Evolutionary conservation across 2,329 filamentous ascomycete species (phyloP), one percentile per base, ranked within the genome.

Genomic region (Claviceps humidiphila): DNA sequence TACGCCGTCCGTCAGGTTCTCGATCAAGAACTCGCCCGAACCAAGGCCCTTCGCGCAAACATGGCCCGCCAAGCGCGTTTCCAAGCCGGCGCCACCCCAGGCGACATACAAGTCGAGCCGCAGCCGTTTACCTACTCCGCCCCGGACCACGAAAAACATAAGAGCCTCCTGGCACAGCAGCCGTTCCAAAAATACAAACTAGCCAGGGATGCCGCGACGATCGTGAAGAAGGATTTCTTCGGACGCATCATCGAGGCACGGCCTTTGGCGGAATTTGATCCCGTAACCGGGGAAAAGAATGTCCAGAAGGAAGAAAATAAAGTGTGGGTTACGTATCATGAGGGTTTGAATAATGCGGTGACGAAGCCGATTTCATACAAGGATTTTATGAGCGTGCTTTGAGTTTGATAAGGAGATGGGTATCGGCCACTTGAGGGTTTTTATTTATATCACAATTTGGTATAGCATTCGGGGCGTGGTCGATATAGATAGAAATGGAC

Each of bases 1-100:
- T 98, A 89, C 63, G 91, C 91, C 1, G 85, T 98, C 5, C 83
- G 93, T 22, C 91, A 96, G 66, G 90, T 96, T 8, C 76, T 98
- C 1, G 89, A 95, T 62, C 88, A 93, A 64, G 91, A 97, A 66
- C 86, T 91, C 60, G 81, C 80, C 55, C 88, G 85, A 62, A 84
- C 88, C 47, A 77, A 84, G 13, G 71, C 78, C 34, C 72, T 81
- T 38, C 82, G 84, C 14, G 84, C 87, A 49, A 80, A 80, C 55
- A 76, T 80, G 4, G 76, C 81, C 0, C 74, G 86, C 2, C 80
- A 86, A 60, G 80, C 82, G 8, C 76, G 84, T 3, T 84, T 82
- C 64, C 71, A 68, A 43, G 80, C 74, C n/a, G 79, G 73, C 58
- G 59, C 60, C 70, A 50, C 52, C 16, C 64, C 58, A 67, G 52